Evolutionary conservation across 108 stramenopile genomes (phyloP), one percentile per base, ranked within the genome.

Genomic region (Schizochytrium sp.): DNA sequence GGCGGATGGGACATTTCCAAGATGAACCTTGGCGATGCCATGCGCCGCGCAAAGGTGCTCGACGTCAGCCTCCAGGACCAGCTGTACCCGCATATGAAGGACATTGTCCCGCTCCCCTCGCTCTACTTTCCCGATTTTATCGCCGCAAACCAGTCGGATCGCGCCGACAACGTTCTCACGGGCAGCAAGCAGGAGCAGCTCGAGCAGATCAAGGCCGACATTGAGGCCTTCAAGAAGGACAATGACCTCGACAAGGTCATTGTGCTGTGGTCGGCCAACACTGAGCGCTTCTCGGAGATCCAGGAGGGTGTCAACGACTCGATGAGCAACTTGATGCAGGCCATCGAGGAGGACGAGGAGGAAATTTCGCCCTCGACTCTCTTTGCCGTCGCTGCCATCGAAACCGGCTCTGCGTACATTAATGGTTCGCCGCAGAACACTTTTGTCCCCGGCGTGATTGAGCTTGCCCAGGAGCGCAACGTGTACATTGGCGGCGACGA

Each of bases 401-500:
- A 98, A 91, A 98, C 98, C 91, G 97, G 97, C 28, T 97, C 96
- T 90, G 95, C 95, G 6, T 99, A 97, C 93, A 97, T 99, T 95
- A 99, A 99, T 91, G 98, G 98, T 23, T 97, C 97, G 5, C 98
- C 98, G 4, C 98, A 99, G 91, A 99, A 99, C 93, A 98, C 98
- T 12, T 98, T 99, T 89, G 98, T 99, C n/a, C 98, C 98, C n/a
- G 98, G 97, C 14, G 96, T 97, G 60, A 88, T 97, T 58, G 96
- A 98, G 87, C 92, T 98, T 59, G 98, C 98, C 43, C 89, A 94
- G 88, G 92, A 94, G 87, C 89, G 95, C 53, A 92, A 94, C 89
- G 95, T 96, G 25, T 98, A 96, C 91, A 95, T 99, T 88, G 98
- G 95, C 44, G 98, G 98, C 34, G 98, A 99, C 91, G 98, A 99